phyloP scores from a whole-genome alignment of 768 basidiomycete genomes.

The Chalciporus chontae region DNA sequence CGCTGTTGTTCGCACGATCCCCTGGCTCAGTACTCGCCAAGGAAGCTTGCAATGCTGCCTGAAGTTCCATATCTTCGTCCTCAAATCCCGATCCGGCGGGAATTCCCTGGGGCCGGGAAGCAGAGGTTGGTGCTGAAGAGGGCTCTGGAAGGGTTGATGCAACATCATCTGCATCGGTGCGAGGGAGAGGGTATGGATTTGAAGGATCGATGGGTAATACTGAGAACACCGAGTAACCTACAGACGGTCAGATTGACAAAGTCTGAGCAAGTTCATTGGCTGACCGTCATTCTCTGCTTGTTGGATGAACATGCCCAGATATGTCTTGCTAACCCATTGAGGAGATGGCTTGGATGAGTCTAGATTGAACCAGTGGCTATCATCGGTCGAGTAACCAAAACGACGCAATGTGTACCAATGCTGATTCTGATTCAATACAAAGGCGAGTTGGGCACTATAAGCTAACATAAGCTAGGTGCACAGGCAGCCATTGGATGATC shows the following conservation, averaged over 20 bases:
- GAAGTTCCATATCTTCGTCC: slow-evolving; percentile 85
- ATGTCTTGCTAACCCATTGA: slow-evolving; percentile 80
- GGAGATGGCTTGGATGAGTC: slow-evolving; percentile 71
- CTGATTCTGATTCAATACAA: slow-evolving; percentile 80
- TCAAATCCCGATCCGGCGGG: slow-evolving; percentile 45
- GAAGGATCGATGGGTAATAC: slow-evolving; percentile 62
- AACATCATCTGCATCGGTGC: slow-evolving; percentile 67
- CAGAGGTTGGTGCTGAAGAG: slow-evolving; percentile 29
- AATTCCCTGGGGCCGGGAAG: slow-evolving; percentile 5
- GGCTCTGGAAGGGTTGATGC: slow-evolving; percentile 62
- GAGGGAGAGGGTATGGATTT: slow-evolving; percentile 50
- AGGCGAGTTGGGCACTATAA: slow-evolving; percentile 73
- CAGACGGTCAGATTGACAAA: slow-evolving; percentile 9
- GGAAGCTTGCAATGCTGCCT: slow-evolving; percentile 84
- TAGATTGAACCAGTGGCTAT: slow-evolving; percentile 85
- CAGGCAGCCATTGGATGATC: slow-evolving; percentile 15
- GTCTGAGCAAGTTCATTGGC: slow-evolving; percentile 8
- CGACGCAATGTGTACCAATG: slow-evolving; percentile 90
- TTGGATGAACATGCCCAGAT: slow-evolving; percentile 81
- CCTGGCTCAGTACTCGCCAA: slow-evolving; percentile 35
- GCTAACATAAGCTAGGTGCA: slow-evolving; percentile 7
- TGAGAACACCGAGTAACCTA: slow-evolving; percentile 81
- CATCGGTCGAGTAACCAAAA: slow-evolving; percentile 54
- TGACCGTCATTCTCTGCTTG: slow-evolving; percentile 84
- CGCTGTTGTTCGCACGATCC: slow-evolving; percentile 4